A percentile compares a stretch with the other conserved stretches of the same genome.
Evolutionary conservation across 345 rosid species (phyloP).

Genomic region (Pistacia integerrima): DNA sequence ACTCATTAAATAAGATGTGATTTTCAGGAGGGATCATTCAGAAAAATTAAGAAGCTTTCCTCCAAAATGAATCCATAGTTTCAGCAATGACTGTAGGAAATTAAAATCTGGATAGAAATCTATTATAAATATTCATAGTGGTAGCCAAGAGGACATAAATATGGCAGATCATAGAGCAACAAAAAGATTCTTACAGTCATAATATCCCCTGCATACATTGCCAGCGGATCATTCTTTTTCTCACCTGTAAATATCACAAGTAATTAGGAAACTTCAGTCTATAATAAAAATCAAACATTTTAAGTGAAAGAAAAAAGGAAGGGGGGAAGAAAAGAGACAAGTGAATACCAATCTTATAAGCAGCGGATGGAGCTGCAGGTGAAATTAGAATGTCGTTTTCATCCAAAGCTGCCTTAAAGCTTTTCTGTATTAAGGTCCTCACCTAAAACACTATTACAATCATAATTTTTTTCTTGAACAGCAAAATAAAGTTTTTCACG

Average conservation of each 20-base stretch:
- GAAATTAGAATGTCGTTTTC: conserved; percentile 82
- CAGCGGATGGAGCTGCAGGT: conserved; percentile 93
- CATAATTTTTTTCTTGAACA: conserved; percentile 30
- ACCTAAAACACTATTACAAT: conserved; percentile 53
- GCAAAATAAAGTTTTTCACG: neutral
- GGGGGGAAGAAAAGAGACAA: neutral
- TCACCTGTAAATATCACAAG: conserved; percentile 51
- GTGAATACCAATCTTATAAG: conserved; percentile 76
- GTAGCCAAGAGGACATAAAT: neutral
- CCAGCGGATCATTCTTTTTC: conserved; percentile 88
- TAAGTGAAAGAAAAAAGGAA: neutral
- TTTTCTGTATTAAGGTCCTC: conserved; percentile 68
- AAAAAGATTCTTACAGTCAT: conserved; percentile 66
- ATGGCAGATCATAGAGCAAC: neutral
- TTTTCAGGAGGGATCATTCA: neutral
- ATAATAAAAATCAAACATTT: neutral
- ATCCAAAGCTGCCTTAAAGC: conserved; percentile 71
- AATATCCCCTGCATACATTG: conserved; percentile 94
- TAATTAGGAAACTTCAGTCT: neutral
- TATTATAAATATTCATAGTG: neutral
- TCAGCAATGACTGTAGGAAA: neutral
- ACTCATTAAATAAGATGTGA: neutral
- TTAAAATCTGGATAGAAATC: neutral
- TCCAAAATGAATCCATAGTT: neutral
- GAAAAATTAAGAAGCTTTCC: neutral